Conservation (phyloP, 2,329 filamentous ascomycete genomes). For the Apiospora malaysiana region DNA sequence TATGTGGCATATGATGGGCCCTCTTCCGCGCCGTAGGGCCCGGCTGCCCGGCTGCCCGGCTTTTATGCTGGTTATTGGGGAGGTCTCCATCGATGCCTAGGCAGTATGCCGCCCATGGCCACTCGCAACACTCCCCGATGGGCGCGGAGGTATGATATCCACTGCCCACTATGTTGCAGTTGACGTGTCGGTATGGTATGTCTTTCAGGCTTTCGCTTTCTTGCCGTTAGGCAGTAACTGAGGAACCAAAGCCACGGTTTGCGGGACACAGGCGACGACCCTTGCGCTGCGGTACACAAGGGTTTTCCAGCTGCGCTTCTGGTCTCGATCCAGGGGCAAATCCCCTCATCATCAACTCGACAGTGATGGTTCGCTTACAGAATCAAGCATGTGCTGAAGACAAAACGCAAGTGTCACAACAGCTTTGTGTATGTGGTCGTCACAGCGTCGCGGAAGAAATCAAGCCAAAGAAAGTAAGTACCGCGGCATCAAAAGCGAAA, state of each 20-base stretch:
- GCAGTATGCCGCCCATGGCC: neutral
- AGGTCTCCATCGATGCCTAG: neutral
- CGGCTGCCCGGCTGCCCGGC: neutral
- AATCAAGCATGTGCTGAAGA: no score
- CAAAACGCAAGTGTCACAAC: no score
- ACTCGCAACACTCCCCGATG: neutral
- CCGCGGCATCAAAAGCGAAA: no score
- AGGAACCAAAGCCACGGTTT: neutral
- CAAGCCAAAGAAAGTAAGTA: no score
- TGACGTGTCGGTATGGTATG: neutral
- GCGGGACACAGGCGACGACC: no score
- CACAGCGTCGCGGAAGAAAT: no score
- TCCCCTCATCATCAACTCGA: no score
- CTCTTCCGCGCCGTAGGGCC: neutral
- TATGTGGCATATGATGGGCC: neutral
- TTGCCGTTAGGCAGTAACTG: neutral
- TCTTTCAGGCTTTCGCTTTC: neutral
- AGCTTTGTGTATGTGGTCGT: no score
- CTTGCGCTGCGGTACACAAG: no score
- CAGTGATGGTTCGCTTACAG: no score
- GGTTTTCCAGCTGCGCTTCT: no score
- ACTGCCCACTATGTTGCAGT: neutral
- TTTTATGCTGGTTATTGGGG: neutral
- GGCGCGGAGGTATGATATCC: neutral
- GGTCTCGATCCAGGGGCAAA: no score